Evolutionary conservation across 1,284 basidiomycete genomes (phyloP), one percentile per base, ranked within the genome.

Genomic region (Pseudozyma sp.): DNA sequence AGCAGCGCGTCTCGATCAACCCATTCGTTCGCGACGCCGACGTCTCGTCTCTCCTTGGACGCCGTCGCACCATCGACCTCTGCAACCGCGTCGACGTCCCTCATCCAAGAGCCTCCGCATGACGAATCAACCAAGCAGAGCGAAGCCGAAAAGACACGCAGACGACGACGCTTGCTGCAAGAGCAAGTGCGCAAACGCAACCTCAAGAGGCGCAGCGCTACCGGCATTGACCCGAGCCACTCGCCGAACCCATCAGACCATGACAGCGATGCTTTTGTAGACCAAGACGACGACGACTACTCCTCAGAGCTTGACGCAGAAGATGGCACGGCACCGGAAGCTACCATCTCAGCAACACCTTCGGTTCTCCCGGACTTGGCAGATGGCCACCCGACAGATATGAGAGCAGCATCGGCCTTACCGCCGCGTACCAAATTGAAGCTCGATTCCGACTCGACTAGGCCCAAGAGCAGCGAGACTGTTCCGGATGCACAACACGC

Each of bases 121-220:
- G 19, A 13, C 8, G 52, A 45, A 6, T 17, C 37, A 19, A 33
- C 19, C 30, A 64, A 60, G 31, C 39, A 70, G 14, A 37, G 17
- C 1, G 62, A 70, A 7, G 43, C 58, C 3, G 63, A 62, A 43
- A 65, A 48, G 43, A 46, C 58, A 4, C 47, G 54, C 13, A 54
- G 68, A 31, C 62, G 63, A n/a, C 54, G 57, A 43, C 62, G 62
- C 33, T 47, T 71, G 43, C 40, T 71, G 31, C 62, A 71, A 19
- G 68, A 71, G 42, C 62, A 71, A 30, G 46, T 71, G 46, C 68
- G 68, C 58, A 71, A 71, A 31, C 62, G 62, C 31, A 66, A 64
- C 48, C 31, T 11, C 54, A 71, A 59, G 17, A 42, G 62, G 31
- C 68, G 63, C 45, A 66, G 62, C 37, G 62, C 58, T 17, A 55